A percentile compares a stretch with the other conserved stretches of the same genome.
These are phyloP conservation scores for Fusarium tricinctum DNA, from an alignment of 2,329 filamentous ascomycete species.

Conservation along the genomic window DNA sequence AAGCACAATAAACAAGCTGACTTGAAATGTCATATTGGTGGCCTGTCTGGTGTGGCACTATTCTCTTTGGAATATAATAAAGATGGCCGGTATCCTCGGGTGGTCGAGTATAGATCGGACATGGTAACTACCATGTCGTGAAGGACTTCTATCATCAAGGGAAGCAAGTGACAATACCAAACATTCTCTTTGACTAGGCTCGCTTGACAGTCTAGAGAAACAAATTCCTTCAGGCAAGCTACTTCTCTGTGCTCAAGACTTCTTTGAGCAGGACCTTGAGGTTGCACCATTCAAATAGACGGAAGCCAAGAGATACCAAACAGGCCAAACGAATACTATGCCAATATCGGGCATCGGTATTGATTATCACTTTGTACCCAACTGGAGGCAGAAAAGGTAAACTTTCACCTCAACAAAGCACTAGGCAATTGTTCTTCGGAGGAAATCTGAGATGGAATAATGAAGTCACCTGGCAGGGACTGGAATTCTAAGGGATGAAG, in stretches of 20 bases:
- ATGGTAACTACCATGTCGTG: slow-evolving; percentile 17
- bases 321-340: not conserved
- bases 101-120: slow-evolving; percentile 1
- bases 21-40: slow-evolving; percentile 3
- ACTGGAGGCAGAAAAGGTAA: not conserved
- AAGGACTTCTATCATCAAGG: slow-evolving; percentile 1
- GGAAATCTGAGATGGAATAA: slow-evolving; percentile 16
- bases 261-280: slow-evolving; percentile 4
- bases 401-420: not conserved
- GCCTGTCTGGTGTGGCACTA: not conserved
- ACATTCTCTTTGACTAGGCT: not conserved
- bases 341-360: not conserved
- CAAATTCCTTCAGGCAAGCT: slow-evolving; percentile 1
- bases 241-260: slow-evolving; percentile 21
- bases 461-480: slow-evolving; percentile 34
- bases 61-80: not conserved
- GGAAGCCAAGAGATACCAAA: not conserved
- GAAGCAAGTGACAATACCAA: not conserved
- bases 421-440: slow-evolving; percentile 2
- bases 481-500: slow-evolving; percentile 49
- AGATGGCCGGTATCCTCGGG: not conserved
- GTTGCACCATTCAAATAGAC: not conserved
- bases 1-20: slow-evolving; percentile 7
- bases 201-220: slow-evolving; percentile 2
- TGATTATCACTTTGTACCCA: slow-evolving; percentile 4